Base-by-base conservation (phyloP, 495 filamentous ascomycete genomes). In the Xylaria sp. region DNA sequence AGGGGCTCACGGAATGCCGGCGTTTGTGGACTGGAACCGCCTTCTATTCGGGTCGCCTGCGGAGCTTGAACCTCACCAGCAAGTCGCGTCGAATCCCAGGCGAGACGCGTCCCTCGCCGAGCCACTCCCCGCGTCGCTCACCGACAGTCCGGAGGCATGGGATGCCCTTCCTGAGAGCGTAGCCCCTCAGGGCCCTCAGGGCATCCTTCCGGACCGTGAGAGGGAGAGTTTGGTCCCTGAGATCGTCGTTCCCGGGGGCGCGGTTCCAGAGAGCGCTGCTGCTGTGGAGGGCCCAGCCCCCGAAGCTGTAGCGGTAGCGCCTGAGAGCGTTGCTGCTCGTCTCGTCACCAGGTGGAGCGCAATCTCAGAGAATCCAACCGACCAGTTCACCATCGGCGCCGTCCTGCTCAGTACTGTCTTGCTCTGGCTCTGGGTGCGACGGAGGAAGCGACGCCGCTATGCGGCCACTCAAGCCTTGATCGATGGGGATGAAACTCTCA, bases 21-120 rank as follows among this genome's bases (percentile, higher is more conserved):
- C 62, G n/a, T 72, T 72, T 55, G 63, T 72, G 65, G 70, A 72
- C 55, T 72, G 70, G 70, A 61, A 72, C 55, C n/a, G 63, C 53
- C 70, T 72, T 15, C 44, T 72, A 52, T 72, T 68, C 53, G 70
- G 70, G 40, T 71, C 69, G 31, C 15, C 57, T 41, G 58, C 68
- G 44, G 31, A 53, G 43, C 29, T 61, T 44, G 58, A 53, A 58
- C 35, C 61, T 50, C 50, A 31, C 40, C 61, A 59, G 48, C 59
- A 71, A 50, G 37, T 48, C 69, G 61, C 61, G 61, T 63, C 61
- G 50, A 33, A 21, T 59, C 52, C 61, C 52, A 40, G 59, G 40
- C 61, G 7, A 26, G 69, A 59, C 61, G 61, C 61, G 61, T 71
- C 69, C 5, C 61, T 33, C 44, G 15, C 61, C 35, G 35, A 50